Base-by-base conservation (phyloP, 78 protist species). In the Protostelium mycophagum region DNA sequence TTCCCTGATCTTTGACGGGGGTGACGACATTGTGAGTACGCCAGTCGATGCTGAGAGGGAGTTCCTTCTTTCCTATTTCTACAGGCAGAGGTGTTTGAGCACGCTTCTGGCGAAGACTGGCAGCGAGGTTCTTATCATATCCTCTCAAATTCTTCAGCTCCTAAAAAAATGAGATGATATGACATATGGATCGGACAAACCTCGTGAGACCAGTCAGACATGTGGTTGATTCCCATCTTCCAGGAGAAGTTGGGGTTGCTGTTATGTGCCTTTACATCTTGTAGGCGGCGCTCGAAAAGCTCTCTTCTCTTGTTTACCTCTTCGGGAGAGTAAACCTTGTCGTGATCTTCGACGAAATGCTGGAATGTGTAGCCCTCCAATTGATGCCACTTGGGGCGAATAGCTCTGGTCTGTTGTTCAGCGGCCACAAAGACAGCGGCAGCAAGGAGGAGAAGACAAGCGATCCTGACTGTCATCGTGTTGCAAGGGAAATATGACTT, bases 1-100 rank as follows among this genome's bases (percentile, higher is more conserved):
- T n/a, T 37, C 88, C 88, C 88, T 86, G 63, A 34, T 37, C 63
- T 73, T 86, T 36, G 88, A 16, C 34, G 73, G 63, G 38, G 0
- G 16, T 87, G 28, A 36, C 88, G 28, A 38, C 1, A 31, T 1
- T 1, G 83, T 1, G 84, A 28, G 37, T 34, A 73, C 89, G 89
- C 84, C 88, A 86, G 38, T 86, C 88, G 38, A 86, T 38, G 10
- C 28, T 9, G 36, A 5, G 34, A 25, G 86, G 86, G 37, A n/a
- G 88, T 31, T 28, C 63, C 88, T 36, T 51, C 16, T 16, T 51
- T 16, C 5, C 73, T 51, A 16, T 51, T 51, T 16, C 73, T 51
- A 16, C 73, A n/a, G n/a, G n/a, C n/a, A n/a, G n/a, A n/a, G n/a
- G n/a, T n/a, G 16, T 16, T 16, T 51, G 5, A 16, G 73, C 73